These are phyloP conservation scores for Celoporthe dispersa DNA, from an alignment of 2,329 filamentous ascomycete genomes.

Conservation along the genomic window DNA sequence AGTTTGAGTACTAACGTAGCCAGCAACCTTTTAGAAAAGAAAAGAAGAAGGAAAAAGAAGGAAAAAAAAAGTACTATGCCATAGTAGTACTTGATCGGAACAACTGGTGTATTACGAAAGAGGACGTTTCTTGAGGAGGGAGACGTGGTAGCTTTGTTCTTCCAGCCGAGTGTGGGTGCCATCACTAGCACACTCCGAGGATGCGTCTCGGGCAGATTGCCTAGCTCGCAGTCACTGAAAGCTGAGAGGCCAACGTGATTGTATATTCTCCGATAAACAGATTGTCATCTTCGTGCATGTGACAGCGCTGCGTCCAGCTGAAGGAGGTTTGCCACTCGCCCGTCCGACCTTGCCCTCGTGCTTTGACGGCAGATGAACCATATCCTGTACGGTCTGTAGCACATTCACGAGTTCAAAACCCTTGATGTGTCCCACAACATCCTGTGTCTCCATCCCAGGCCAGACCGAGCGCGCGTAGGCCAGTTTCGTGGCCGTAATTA, in stretches of 20 bases:
- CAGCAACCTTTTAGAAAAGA: no score
- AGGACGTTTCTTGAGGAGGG: background rate
- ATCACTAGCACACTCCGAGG: background rate
- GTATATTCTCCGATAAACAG: no score
- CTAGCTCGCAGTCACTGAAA: no score
- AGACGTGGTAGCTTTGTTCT: background rate
- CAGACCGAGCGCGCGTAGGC: background rate
- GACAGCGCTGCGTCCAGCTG: background rate
- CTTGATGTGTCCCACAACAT: background rate
- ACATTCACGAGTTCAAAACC: background rate
- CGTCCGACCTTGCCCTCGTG: background rate
- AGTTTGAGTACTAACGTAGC: no score
- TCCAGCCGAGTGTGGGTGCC: background rate
- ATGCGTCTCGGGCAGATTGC: no score
- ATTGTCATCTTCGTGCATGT: background rate
- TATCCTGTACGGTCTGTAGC: no score
- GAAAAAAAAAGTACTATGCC: no score
- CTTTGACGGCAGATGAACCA: background rate
- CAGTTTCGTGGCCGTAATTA: background rate
- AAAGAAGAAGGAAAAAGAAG: no score
- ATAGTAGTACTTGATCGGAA: background rate
- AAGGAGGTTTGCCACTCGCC: background rate
- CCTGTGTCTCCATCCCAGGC: background rate
- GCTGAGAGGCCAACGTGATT: no score
- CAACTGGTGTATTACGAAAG: background rate